Evolutionary conservation across 2,329 filamentous ascomycete genomes (phyloP).

Genomic region (Monilinia laxa): DNA sequence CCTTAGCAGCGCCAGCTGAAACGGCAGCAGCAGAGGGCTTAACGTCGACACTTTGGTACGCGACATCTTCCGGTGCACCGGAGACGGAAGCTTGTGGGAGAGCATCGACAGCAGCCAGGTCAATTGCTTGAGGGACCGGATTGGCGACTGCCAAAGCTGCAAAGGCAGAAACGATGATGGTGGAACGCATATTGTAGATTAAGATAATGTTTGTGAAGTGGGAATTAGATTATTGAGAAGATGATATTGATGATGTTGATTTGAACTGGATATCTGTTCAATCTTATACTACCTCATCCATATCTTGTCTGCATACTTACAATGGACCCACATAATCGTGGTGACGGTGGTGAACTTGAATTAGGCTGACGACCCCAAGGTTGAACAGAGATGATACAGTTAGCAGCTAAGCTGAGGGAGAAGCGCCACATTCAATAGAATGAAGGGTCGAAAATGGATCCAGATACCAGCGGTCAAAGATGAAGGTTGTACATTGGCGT

Average conservation of each 20-base stretch:
- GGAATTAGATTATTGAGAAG: neutral
- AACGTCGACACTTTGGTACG: neutral
- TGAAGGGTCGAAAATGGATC: neutral
- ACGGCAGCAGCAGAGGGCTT: neutral
- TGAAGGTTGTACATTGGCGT: neutral
- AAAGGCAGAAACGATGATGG: conserved; percentile 29
- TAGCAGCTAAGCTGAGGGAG: neutral
- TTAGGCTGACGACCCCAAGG: neutral
- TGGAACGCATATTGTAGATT: conserved; percentile 28
- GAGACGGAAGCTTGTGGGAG: conserved; percentile 38
- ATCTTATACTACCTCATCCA: conserved; percentile 18
- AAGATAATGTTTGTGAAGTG: neutral
- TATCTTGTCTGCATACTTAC: neutral
- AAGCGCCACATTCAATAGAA: conserved; percentile 17
- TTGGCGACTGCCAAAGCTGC: conserved; percentile 32
- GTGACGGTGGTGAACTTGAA: neutral
- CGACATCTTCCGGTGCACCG: conserved; percentile 36
- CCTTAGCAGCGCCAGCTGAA: neutral
- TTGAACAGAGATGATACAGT: neutral
- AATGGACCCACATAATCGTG: neutral
- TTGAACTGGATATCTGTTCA: neutral
- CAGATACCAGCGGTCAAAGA: neutral
- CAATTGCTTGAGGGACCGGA: conserved; percentile 41
- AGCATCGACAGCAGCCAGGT: conserved; percentile 41
- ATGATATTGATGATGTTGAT: neutral